A percentile compares a stretch with the other conserved stretches of the same genome.
These are phyloP conservation scores for Linaria vulgaris DNA, from an alignment of 257 asterid species.

Conservation along the genomic window DNA sequence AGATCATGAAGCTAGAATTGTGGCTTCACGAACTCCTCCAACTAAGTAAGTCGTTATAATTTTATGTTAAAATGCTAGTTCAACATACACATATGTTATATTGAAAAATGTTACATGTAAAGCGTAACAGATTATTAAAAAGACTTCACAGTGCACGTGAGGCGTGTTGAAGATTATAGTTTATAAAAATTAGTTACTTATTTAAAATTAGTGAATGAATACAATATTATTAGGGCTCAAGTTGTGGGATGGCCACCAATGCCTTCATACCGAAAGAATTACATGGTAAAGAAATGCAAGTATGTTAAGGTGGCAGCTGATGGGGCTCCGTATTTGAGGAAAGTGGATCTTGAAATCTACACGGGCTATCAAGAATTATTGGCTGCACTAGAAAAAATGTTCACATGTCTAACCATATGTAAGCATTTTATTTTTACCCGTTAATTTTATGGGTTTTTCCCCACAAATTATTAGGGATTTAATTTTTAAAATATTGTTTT, in stretches of 20 bases:
- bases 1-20: constrained; percentile 23
- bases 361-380: constrained; percentile 49
- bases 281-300: constrained; percentile 42
- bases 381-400: constrained; percentile 56
- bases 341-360: constrained; percentile 56
- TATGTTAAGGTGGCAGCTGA: constrained; percentile 79
- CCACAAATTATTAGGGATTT: not conserved
- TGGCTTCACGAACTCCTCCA: constrained; percentile 32
- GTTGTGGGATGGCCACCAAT: constrained; percentile 90
- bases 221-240: constrained; percentile 37
- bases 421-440: constrained; percentile 22
- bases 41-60: constrained; percentile 48
- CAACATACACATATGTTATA: too few species aligned
- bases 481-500: not conserved
- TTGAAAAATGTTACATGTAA: too few species aligned
- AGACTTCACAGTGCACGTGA: too few species aligned
- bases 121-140: too few species aligned
- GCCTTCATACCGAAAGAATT: constrained; percentile 52
- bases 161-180: too few species aligned
- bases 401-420: constrained; percentile 56
- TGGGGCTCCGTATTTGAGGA: constrained; percentile 78
- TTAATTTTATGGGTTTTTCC: not conserved
- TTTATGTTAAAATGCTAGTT: too few species aligned
- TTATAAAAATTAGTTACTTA: too few species aligned
- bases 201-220: not conserved